Evolutionary conservation across 1,284 basidiomycete genomes (phyloP).

Genomic region (Ustilago vetiveriae): DNA sequence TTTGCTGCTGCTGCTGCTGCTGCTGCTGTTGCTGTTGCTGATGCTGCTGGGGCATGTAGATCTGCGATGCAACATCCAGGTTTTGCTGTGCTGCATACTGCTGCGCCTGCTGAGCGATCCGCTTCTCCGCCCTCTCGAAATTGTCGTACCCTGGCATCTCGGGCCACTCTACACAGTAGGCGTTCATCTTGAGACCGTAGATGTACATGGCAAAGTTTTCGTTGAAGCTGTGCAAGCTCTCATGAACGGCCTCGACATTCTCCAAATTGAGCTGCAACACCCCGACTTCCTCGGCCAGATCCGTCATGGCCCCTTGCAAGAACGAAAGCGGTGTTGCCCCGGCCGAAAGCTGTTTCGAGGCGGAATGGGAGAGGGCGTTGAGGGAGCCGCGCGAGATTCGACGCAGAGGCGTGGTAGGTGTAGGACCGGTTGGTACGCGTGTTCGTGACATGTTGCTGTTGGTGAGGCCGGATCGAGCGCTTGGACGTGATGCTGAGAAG

Average conservation of each 20-base stretch:
- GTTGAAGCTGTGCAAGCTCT: conserved; percentile 84
- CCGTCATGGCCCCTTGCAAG: conserved; percentile 81
- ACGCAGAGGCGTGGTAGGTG: conserved; percentile 77
- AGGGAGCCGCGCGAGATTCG: conserved; percentile 91
- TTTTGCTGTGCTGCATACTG: conserved; percentile 42
- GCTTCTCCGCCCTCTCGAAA: conserved; percentile 54
- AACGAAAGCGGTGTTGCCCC: conserved; percentile 79
- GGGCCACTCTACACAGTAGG: conserved; percentile 88
- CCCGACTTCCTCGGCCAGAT: conserved; percentile 87
- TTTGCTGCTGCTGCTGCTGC: conserved; percentile 14
- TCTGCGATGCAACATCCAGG: conserved; percentile 18
- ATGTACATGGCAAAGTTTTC: conserved; percentile 91
- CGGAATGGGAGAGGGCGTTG: conserved; percentile 76
- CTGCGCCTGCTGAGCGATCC: conserved; percentile 46
- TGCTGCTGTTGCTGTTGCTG: conserved; percentile 8
- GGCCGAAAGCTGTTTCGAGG: conserved; percentile 64
- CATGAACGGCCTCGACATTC: conserved; percentile 76
- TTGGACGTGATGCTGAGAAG: too few relatives aligned
- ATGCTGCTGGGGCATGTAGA: conserved; percentile 12
- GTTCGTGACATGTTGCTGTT: conserved; percentile 24
- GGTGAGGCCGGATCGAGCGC: too few relatives aligned
- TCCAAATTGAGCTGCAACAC: conserved; percentile 80
- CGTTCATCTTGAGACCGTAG: conserved; percentile 92
- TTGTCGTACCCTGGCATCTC: conserved; percentile 70
- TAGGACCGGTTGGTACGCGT: conserved; percentile 18